A percentile compares a stretch with the other conserved stretches of the same genome.
These are phyloP conservation scores for Myrica gale DNA, from an alignment of 306 rosid species.

Conservation along the genomic window DNA sequence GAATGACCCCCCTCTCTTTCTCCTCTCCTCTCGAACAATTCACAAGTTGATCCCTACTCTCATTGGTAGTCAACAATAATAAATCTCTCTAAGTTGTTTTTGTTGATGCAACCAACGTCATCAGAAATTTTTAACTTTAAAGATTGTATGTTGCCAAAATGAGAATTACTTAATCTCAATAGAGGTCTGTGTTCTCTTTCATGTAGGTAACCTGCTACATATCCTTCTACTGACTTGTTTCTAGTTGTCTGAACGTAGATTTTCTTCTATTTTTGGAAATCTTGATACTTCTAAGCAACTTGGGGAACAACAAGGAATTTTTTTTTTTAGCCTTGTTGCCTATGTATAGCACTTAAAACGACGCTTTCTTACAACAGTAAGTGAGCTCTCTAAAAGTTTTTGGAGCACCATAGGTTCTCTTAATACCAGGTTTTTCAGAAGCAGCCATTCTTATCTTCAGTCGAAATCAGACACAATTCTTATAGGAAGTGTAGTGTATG, in stretches of 20 bases:
- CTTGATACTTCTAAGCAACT: too few species aligned
- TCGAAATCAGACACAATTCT: not conserved
- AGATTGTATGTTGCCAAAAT: not conserved
- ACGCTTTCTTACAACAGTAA: not conserved
- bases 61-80: not conserved
- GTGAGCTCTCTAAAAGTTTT: not conserved
- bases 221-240: not conserved
- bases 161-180: not conserved
- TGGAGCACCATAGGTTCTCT: not conserved
- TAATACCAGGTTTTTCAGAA: not conserved
- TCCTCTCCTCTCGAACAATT: not conserved
- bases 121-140: not conserved
- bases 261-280: not conserved
- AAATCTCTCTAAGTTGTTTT: not conserved
- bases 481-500: not conserved
- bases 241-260: not conserved
- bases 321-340: too few species aligned
- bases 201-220: not conserved
- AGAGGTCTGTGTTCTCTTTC: not conserved
- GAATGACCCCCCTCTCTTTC: not conserved
- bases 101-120: not conserved
- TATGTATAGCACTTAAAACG: not conserved
- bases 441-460: not conserved
- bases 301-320: too few species aligned
- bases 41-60: not conserved